Evolutionary conservation across 1,139 yeast genomes (phyloP).

Genomic region (Yamadazyma diospyri): DNA sequence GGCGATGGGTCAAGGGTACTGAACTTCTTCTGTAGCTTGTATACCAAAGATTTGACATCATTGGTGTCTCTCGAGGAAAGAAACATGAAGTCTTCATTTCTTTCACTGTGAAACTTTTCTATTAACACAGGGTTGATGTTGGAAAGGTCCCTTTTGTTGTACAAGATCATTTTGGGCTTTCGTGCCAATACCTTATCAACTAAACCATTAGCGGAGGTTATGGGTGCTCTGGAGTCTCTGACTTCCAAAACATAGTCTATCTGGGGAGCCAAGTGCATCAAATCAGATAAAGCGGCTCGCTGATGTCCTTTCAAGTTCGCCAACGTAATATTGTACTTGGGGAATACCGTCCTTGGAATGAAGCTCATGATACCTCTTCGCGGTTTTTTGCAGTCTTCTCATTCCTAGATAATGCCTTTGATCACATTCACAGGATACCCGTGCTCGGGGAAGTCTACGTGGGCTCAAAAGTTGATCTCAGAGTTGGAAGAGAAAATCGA

Average conservation of each 20-base stretch:
- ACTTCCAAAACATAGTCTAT: conserved; percentile 80
- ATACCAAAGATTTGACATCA: conserved; percentile 53
- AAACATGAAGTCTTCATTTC: conserved; percentile 52
- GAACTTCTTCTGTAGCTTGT: conserved; percentile 44
- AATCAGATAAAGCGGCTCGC: conserved; percentile 67
- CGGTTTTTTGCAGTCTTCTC: conserved; percentile 1
- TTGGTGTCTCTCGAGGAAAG: conserved; percentile 54
- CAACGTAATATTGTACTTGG: conserved; percentile 63
- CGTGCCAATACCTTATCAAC: conserved; percentile 64
- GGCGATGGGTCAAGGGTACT: conserved; percentile 57
- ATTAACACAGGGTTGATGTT: conserved; percentile 31
- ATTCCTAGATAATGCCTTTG: conserved; percentile 61
- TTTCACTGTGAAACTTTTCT: conserved; percentile 49
- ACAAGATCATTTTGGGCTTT: conserved; percentile 58
- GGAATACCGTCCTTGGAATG: conserved; percentile 50
- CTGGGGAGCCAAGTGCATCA: conserved; percentile 73
- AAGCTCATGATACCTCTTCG: conserved; percentile 16
- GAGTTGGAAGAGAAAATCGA: conserved; percentile 49
- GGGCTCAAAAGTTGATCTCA: conserved; percentile 55
- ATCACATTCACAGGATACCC: conserved; percentile 84
- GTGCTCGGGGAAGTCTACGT: conserved; percentile 74
- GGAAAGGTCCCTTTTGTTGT: conserved; percentile 64
- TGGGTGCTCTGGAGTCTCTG: conserved; percentile 86
- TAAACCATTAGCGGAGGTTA: conserved; percentile 78
- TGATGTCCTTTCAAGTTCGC: conserved; percentile 94